Evolutionary conservation across 345 rosid species (phyloP).

Genomic region (Mangifera indica): DNA sequence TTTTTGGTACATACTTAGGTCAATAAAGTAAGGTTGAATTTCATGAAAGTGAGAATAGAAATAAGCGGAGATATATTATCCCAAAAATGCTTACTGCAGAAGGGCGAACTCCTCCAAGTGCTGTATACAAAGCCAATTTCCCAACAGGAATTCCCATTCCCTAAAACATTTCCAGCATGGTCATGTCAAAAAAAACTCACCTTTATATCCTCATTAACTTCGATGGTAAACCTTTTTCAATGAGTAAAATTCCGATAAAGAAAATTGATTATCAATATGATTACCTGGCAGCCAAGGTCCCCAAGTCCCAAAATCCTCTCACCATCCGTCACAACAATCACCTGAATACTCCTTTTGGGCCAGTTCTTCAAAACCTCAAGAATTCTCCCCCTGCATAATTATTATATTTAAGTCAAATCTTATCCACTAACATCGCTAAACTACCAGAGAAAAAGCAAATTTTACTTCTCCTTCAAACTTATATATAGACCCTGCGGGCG

Average conservation of each 20-base stretch:
- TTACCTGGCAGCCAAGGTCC: constrained; percentile 98
- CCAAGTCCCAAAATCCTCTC: constrained; percentile 95
- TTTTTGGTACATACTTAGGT: not conserved
- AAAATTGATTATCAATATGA: not conserved
- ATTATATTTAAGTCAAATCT: not conserved
- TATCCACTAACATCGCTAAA: not conserved
- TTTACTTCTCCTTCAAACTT: constrained; percentile 88
- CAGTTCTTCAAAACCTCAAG: constrained; percentile 91
- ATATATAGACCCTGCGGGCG: constrained; percentile 95
- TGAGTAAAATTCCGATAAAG: not conserved
- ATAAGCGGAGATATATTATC: not conserved
- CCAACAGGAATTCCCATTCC: constrained; percentile 97
- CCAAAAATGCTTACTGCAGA: constrained; percentile 56
- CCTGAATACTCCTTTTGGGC: constrained; percentile 84
- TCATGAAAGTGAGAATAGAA: not conserved
- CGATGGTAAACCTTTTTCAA: not conserved
- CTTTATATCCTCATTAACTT: not conserved
- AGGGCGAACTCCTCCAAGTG: constrained; percentile 92
- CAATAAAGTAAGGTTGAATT: constrained; percentile 5
- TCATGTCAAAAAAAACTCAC: not conserved
- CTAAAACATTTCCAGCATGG: constrained; percentile 30
- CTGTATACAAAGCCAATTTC: constrained; percentile 74
- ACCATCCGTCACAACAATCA: constrained; percentile 92
- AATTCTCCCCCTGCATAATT: constrained; percentile 66
- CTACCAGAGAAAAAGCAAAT: not conserved